phyloP scores from a whole-genome alignment of 2,329 filamentous ascomycete species.

The Fusarium torreyae region DNA sequence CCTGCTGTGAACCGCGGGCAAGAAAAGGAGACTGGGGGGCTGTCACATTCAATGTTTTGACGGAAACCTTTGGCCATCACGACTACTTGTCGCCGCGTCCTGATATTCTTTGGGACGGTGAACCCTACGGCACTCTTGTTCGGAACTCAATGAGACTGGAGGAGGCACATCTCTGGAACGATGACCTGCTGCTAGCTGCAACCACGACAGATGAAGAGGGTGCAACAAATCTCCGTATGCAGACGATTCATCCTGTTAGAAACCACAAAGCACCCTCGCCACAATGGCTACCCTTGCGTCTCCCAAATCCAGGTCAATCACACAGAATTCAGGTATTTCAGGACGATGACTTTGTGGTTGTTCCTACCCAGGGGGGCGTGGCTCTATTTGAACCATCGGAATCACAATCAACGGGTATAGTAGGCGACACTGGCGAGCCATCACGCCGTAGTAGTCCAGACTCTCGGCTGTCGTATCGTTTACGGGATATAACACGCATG shows the following conservation, averaged over 20 bases:
- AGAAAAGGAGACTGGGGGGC: conserved; percentile 31
- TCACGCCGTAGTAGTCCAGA: accelerated
- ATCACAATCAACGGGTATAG: not conserved
- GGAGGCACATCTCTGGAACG: conserved; percentile 34
- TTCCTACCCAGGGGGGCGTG: conserved; percentile 26
- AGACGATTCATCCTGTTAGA: conserved; percentile 17
- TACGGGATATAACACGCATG: not conserved
- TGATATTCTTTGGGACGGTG: conserved; percentile 22
- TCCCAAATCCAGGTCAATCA: not conserved
- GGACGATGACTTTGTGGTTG: conserved; percentile 38
- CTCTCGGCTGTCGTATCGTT: not conserved
- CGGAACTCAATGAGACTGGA: not conserved
- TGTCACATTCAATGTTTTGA: conserved; percentile 40
- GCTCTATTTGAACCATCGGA: conserved; percentile 15
- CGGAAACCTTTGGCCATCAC: conserved; percentile 27
- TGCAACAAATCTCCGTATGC: not conserved
- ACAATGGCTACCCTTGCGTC: conserved; percentile 5
- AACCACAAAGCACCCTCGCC: not conserved
- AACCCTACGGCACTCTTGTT: not conserved
- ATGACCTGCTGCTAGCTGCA: conserved; percentile 20
- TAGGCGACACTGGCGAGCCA: not conserved
- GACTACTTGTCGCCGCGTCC: conserved; percentile 21
- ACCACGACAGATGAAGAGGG: not conserved
- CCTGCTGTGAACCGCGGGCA: conserved; percentile 12
- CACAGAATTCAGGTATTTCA: conserved; percentile 23